phyloP scores from a whole-genome alignment of 129 eudicot species.

The Calendula officinalis region DNA sequence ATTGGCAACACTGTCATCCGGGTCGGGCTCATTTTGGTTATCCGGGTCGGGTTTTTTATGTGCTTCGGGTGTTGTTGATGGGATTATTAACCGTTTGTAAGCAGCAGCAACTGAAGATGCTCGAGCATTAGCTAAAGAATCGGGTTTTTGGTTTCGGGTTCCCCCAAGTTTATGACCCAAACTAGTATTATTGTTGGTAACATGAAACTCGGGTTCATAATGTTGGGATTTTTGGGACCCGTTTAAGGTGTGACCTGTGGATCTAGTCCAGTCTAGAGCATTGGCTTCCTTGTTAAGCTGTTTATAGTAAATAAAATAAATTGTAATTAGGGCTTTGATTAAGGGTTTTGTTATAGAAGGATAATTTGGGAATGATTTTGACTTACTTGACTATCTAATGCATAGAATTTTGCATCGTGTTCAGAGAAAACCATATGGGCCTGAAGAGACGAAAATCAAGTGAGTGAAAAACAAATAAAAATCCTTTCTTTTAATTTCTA shows the following conservation, averaged over 20 bases:
- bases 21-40: conserved; percentile 35
- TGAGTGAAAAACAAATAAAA: conserved; percentile 3
- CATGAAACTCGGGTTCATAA: conserved; percentile 41
- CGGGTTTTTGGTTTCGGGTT: conserved; percentile 32
- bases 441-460: conserved; percentile 33
- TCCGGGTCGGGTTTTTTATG: conserved; percentile 34
- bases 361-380: conserved; percentile 3
- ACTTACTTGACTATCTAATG: conserved; percentile 76
- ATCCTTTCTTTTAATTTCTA: neutral
- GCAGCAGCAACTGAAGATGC: conserved; percentile 85
- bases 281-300: conserved; percentile 85
- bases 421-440: conserved; percentile 91
- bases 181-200: conserved; percentile 18
- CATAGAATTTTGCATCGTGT: conserved; percentile 75
- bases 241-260: conserved; percentile 58
- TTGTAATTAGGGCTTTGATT: conserved; percentile 33
- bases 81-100: conserved; percentile 56
- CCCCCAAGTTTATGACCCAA: conserved; percentile 78
- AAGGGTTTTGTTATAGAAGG: neutral
- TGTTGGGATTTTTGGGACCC: conserved; percentile 39
- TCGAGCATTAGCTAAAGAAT: conserved; percentile 58
- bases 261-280: conserved; percentile 86
- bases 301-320: too few relatives aligned
- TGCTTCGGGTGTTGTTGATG: conserved; percentile 31
- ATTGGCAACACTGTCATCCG: conserved; percentile 28